A percentile compares a stretch with the other conserved stretches of the same genome.
phyloP scores from a whole-genome alignment of 345 rosid species.

The Euphorbia lathyris region DNA sequence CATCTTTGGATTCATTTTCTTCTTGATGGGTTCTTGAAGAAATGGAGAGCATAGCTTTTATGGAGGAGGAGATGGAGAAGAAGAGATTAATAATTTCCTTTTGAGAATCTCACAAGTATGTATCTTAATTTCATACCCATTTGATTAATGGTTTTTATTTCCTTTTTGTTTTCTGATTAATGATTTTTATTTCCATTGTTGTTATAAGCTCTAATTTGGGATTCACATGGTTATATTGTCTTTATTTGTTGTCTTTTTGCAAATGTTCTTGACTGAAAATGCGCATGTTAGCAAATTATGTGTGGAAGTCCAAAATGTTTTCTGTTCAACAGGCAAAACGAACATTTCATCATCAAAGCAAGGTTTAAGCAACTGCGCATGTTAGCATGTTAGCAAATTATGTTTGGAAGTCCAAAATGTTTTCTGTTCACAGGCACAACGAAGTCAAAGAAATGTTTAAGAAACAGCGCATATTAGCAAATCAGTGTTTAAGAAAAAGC shows the following conservation, averaged over 20 bases:
- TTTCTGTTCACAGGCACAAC: slow-evolving; percentile 33
- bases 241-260: slow-evolving; percentile 13
- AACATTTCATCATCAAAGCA: neutral
- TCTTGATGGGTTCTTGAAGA: neutral
- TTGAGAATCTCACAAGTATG: slow-evolving; percentile 13
- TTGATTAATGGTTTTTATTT: slow-evolving; percentile 5
- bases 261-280: slow-evolving; percentile 10
- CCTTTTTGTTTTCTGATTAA: neutral
- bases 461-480: no score
- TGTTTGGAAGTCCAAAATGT: slow-evolving; percentile 13
- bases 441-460: no score
- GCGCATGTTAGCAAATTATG: no score
- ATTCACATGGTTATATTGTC: slow-evolving; percentile 30
- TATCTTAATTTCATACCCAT: neutral
- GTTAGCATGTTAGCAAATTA: no score
- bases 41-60: slow-evolving; percentile 9
- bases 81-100: slow-evolving; percentile 14
- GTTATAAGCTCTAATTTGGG: slow-evolving; percentile 13
- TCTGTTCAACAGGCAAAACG: neutral
- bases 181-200: neutral
- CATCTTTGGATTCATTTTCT: neutral
- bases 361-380: no score
- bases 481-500: no score
- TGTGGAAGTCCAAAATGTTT: no score
- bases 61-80: slow-evolving; percentile 5